Base-by-base conservation (phyloP, 2,329 filamentous ascomycete genomes). In the Trichoderma sp. region DNA sequence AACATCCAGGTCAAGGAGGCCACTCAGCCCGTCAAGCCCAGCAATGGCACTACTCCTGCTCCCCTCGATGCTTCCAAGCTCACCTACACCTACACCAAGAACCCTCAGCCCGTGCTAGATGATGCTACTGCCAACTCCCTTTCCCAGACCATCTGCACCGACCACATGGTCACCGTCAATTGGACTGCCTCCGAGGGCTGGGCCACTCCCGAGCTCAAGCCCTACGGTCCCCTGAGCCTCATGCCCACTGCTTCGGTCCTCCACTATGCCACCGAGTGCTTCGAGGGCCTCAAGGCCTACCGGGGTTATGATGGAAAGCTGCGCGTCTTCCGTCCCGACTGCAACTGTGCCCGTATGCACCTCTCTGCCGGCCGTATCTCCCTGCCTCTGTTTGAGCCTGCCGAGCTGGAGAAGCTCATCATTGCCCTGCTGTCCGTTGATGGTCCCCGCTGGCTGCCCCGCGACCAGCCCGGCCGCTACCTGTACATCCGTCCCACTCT, bases 221-320 rank as follows among this genome's bases (percentile, higher is more conserved):
- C 93, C 30, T 96, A 93, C 81, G 92, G 92, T 0, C 91, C 93
- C 12, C 84, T 97, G 68, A 87, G 87, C 74, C 89, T 97, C 77
- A 92, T 93, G 84, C 94, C 94, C 43, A 95, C 92, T 5, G 93
- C 93, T 15, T 93, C 90, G 4, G 90, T 91, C 73, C 87, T 97
- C 73, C 94, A 97, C 86, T 97, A 97, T 82, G 94, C 93, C 12
- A 97, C 93, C 62, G 92, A 95, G 82, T 97, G 94, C 82, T 97
- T 97, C 83, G 94, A 97, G 83, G 94, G 94, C 14, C 83, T 88
- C 77, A 97, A 97, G 83, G 89, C 90, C 66, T 97, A 94, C 86
- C 90, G 94, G 65, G 94, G 94, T 71, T 87, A 87, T 75, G 92
- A 95, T 80, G 91, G 91, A 76, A 88, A 87, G 77, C 86, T 95